These are phyloP conservation scores for Iodosphaeria phyllophila DNA, from an alignment of 2,329 filamentous ascomycete genomes.

Conservation along the genomic window DNA sequence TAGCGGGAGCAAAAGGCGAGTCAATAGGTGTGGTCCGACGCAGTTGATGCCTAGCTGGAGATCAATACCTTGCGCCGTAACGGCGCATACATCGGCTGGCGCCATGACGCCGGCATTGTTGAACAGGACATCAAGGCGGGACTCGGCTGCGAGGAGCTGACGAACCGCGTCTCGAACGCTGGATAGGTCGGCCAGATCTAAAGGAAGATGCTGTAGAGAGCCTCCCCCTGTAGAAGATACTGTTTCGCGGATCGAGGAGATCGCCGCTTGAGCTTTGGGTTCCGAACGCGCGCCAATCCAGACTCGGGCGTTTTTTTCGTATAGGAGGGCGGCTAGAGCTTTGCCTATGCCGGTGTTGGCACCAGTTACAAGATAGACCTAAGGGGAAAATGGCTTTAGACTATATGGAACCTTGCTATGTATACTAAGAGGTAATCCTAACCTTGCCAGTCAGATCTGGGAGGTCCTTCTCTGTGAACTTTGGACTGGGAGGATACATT, in stretches of 20 bases:
- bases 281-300: constrained; percentile 22
- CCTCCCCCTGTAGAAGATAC: constrained; percentile 13
- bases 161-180: constrained; percentile 18
- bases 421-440: not conserved
- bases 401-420: not conserved
- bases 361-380: constrained; percentile 7
- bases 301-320: constrained; percentile 20
- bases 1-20: constrained; percentile 10
- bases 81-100: constrained; percentile 12
- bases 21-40: constrained; percentile 13
- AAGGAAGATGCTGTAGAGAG: constrained; percentile 14
- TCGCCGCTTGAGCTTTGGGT: constrained; percentile 18
- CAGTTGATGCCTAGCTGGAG: constrained; percentile 13
- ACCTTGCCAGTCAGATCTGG: constrained; percentile 5
- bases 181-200: constrained; percentile 19
- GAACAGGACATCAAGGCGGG: constrained; percentile 19
- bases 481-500: constrained; percentile 1
- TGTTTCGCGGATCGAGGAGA: constrained; percentile 16
- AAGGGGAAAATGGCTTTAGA: not conserved
- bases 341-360: constrained; percentile 18
- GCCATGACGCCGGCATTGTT: constrained; percentile 22
- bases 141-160: constrained; percentile 16
- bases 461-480: constrained; percentile 6
- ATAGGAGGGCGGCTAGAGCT: constrained; percentile 19
- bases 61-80: constrained; percentile 15